Base-by-base conservation (phyloP, 306 rosid genomes). In the Casuarina equisetifolia region DNA sequence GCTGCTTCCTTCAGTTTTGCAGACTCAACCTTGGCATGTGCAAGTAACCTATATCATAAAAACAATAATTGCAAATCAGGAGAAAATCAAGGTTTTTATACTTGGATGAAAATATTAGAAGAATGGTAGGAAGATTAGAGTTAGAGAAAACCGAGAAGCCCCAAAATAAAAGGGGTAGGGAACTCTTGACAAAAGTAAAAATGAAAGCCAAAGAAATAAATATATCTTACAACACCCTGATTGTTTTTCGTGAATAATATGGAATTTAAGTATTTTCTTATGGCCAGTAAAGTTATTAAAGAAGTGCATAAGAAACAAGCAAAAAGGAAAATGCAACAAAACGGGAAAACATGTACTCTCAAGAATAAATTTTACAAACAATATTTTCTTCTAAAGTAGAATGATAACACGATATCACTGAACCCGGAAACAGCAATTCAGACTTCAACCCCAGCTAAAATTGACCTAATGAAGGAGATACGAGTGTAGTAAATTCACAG, bases 1-100 rank as follows among this genome's bases (percentile, higher is more conserved):
- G 97, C 97, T 45, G 93, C 99, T 82, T 89, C 97, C 92, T 90
- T 95, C 55, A 93, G 91, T 76, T 95, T 95, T 76, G 86, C 97
- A 77, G 91, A 89, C 84, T 91, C 97, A 66, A 91, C 91, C 89
- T 92, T 95, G 53, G 99, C 99, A 84, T 92, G 99, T 16, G 97
- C 99, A 84, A 89, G 97, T 81, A 95, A 84, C 94, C 99, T 95
- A 57, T 43, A 64, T 9, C 7, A 53, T 2, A 81, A 35, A 74
- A 48, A 71, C 78, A 81, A 57, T 81, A 81, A 10, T 48, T 38
- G 70, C 46, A 49, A 84, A 36, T 77, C 44, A 64, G 70, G 43
- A 82, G 54, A 74, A 19, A 49, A 19, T 75, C 79, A 71, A 9
- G 66, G 39, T 62, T 39, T 45, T 20, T 13, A 25, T 58, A 19